Base-by-base conservation (phyloP, 345 rosid species). In the Melaleuca alternifolia region DNA sequence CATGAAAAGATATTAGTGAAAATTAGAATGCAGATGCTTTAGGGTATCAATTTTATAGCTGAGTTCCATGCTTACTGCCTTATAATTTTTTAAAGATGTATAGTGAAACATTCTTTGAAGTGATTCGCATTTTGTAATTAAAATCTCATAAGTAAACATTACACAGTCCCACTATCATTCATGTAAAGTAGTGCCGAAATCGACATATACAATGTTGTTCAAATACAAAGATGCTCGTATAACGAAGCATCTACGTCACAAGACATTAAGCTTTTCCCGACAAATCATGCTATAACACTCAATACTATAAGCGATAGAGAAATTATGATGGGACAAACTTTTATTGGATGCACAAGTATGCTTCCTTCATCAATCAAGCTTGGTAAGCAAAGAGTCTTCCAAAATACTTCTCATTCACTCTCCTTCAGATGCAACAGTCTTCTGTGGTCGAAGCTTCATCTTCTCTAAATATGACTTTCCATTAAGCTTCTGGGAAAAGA, bases 401-500 rank as follows among this genome's bases (percentile, higher is more conserved):
- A 59, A 59, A 59, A 59, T 59, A 8, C 71, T 59, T 59, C 33
- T 59, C 71, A 59, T 59, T 59, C 71, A 59, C 33, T 59, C 71
- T 16, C 28, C 33, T 59, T 59, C 71, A n/a, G 71, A n/a, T 59
- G 71, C 71, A 59, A 59, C 13, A n/a, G 16, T 16, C 71, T n/a
- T 59, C 18, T 59, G 16, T 26, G 71, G 71, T 59, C 26, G 71
- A 26, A 89, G 24, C 51, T 85, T 86, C 52, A 84, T 37, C 52
- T 24, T 12, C 51, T 88, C 89, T 5, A 90, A 28, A 37, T 85
- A 85, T 26, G 89, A 26, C 51, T 83, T 85, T 12, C 91, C 86
- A 46, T 44, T 48, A 12, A 86, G 87, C 57, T 50, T n/a, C 3
- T 53, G 83, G 24, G 90, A 83, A 21, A 82, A 30, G 28, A 41